Percentiles rank a stretch among this genome's conserved stretches.
Conservation (phyloP, 2,329 filamentous ascomycete genomes). For the Diaporthe citri region DNA sequence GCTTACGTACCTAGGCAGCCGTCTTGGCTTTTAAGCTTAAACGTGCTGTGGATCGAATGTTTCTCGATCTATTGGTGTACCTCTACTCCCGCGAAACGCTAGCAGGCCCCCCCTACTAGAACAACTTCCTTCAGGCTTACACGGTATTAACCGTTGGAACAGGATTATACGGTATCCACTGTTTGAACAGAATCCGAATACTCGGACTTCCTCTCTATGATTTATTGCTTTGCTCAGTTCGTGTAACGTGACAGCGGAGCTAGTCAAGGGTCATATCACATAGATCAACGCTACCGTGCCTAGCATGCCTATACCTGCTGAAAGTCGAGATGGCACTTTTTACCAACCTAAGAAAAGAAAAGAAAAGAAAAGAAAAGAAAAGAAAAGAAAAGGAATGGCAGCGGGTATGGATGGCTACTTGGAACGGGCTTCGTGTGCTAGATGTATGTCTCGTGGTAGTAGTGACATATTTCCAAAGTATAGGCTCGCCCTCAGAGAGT, state of each 20-base stretch:
- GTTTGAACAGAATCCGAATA: neutral
- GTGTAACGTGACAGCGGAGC: neutral
- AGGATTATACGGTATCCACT: neutral
- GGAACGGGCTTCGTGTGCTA: neutral
- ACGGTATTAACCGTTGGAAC: neutral
- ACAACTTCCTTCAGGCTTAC: constrained; percentile 15
- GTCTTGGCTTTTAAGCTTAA: neutral
- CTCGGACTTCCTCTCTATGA: neutral
- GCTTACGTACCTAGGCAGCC: neutral
- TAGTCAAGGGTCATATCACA: neutral
- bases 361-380: neutral
- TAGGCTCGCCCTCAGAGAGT: neutral
- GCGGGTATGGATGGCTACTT: neutral
- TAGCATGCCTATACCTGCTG: neutral
- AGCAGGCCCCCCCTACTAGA: neutral
- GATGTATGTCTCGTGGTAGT: neutral
- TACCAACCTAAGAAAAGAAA: neutral
- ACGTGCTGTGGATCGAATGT: neutral
- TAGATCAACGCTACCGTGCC: neutral
- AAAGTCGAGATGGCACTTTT: neutral
- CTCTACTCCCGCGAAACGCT: neutral
- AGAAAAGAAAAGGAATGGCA: neutral
- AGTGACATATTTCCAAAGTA: neutral
- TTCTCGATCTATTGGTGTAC: neutral
- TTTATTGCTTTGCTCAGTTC: neutral